Evolutionary conservation across 768 basidiomycete genomes (phyloP), one percentile per base, ranked within the genome.

Genomic region (Serpula lacrymans): DNA sequence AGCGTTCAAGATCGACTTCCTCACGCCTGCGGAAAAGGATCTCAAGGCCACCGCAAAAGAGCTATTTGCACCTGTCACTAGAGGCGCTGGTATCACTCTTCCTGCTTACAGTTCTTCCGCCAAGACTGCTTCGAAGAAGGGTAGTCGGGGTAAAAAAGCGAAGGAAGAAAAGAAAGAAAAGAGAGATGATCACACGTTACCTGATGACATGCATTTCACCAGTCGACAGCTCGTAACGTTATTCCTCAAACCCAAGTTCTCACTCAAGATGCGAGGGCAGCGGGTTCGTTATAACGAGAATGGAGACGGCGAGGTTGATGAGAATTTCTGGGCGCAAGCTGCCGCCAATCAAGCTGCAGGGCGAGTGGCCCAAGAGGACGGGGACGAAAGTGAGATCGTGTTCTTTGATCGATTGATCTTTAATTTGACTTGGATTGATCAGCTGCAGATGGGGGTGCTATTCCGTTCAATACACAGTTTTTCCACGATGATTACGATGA

Each of bases 121-220:
- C 1, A 68, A 68, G 53, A 65, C 68, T n/a, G n/a, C n/a, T n/a
- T 26, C 43, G 13, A 60, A 52, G 42, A 61, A 50, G 39, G 60
- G 67, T 29, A 63, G 61, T 46, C 67, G 69, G 21, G 70, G 70
- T 46, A 80, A 66, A 61, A 80, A 67, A 47, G 57, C 54, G 20
- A 70, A 71, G 58, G 69, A 67, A 37, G 76, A 75, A 43, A 68
- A 63, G 32, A 67, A 71, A 40, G 82, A 82, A 54, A 88, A 82
- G 57, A 75, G 78, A 18, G 80, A 84, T 44, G 80, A 85, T 36
- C 84, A 89, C 50, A 75, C 80, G 6, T 68, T 98, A 31, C 96
- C 96, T 1, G 93, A 97, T 52, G 96, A 99, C 58, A 94, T 95
- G 86, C 94, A 97, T 61, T 99, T 99, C 62, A 87, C 87, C 21